Conservation (phyloP, 2,329 filamentous ascomycete species). For the Botrytis pseudocinerea region DNA sequence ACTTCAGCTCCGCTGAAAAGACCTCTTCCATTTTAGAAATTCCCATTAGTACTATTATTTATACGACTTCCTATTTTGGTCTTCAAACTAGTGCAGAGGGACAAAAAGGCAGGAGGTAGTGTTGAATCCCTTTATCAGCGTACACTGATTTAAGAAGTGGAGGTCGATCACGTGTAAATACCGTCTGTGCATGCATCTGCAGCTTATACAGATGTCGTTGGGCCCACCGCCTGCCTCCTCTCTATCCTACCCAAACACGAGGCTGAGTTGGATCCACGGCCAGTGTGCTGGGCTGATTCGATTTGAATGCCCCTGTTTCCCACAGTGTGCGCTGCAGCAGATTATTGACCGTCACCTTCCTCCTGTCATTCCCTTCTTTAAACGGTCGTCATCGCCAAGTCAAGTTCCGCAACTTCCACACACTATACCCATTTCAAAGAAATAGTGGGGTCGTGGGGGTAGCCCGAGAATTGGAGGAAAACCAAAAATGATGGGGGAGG, state of each 20-base stretch:
- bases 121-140: not conserved
- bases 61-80: not conserved
- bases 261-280: not conserved
- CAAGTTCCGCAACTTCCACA: not conserved
- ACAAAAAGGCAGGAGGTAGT: not conserved
- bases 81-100: not conserved
- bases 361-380: too few species aligned
- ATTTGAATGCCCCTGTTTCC: not conserved
- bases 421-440: not conserved
- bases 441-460: not conserved
- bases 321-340: not conserved
- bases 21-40: not conserved
- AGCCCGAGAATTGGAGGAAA: not conserved
- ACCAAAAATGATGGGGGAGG: not conserved
- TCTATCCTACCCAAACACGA: not conserved
- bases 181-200: not conserved
- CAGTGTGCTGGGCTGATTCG: not conserved
- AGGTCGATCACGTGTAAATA: not conserved
- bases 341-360: not conserved
- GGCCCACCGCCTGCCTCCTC: not conserved
- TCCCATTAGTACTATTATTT: not conserved
- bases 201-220: not conserved
- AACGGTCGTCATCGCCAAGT: not conserved
- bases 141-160: not conserved
- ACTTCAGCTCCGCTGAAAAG: not conserved